Conservation (phyloP, 129 eudicot species). For the Pseudognaphalium luteoalbum region DNA sequence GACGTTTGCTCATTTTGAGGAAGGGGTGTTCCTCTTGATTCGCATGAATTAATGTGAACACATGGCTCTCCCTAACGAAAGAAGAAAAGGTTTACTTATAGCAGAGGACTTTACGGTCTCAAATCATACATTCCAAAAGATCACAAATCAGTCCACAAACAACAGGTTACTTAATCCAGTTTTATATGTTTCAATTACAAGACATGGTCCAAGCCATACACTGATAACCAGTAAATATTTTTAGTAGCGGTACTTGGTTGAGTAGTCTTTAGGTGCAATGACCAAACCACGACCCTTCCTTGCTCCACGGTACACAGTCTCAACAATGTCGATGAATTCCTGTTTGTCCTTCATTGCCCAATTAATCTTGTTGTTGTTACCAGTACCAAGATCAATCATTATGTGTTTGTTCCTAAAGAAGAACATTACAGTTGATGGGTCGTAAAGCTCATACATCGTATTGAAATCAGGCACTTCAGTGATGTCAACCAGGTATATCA, state of each 20-base stretch:
- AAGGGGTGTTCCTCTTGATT: background rate
- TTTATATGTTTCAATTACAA: background rate
- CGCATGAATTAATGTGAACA: background rate
- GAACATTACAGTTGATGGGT: slow-evolving; percentile 85
- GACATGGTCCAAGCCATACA: background rate
- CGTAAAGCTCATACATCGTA: slow-evolving; percentile 93
- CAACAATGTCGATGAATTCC: slow-evolving; percentile 92
- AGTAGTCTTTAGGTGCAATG: slow-evolving; percentile 87
- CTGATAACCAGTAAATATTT: background rate
- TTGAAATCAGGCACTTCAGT: slow-evolving; percentile 95
- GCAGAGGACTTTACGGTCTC: background rate
- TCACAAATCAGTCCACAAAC: background rate
- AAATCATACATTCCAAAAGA: background rate
- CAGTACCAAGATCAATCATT: slow-evolving; percentile 92
- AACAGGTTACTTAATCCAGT: background rate
- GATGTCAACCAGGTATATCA: slow-evolving; percentile 86
- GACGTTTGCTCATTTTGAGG: background rate
- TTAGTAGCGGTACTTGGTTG: slow-evolving; percentile 82
- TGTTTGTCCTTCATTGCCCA: slow-evolving; percentile 97
- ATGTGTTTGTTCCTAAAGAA: slow-evolving; percentile 91
- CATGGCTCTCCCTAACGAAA: background rate
- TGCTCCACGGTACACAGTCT: slow-evolving; percentile 94
- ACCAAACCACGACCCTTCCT: slow-evolving; percentile 88
- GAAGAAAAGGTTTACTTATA: background rate
- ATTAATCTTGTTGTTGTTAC: slow-evolving; percentile 92